A percentile compares a stretch with the other conserved stretches of the same genome.
phyloP scores from a whole-genome alignment of 2,329 filamentous ascomycete genomes.

The Fusarium sp. region DNA sequence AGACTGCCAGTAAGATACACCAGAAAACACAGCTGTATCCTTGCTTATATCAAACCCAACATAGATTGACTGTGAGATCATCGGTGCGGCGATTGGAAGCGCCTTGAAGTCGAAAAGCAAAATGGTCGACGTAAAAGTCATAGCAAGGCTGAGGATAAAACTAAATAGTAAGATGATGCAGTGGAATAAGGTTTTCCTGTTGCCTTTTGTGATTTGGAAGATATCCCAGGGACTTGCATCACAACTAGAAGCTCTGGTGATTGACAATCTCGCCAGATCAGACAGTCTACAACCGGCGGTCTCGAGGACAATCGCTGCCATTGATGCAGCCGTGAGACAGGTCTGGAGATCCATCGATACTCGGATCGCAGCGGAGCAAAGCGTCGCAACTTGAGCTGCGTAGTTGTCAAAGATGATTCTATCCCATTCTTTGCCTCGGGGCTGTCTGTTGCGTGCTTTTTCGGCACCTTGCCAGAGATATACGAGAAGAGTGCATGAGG shows the following conservation, averaged over 20 bases:
- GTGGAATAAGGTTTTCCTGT: fast-evolving
- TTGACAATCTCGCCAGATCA: background rate
- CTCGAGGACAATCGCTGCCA: conserved; percentile 13
- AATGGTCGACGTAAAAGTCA: conserved; percentile 11
- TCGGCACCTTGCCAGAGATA: conserved; percentile 12
- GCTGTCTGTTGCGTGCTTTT: background rate
- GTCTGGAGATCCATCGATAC: background rate
- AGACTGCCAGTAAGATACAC: background rate
- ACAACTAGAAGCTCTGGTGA: background rate
- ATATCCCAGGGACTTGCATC: background rate
- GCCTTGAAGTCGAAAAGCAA: conserved; percentile 11
- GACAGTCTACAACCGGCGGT: background rate
- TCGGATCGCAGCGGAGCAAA: conserved; percentile 12
- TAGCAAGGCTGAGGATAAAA: background rate
- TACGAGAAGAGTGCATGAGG: background rate
- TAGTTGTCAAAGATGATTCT: background rate
- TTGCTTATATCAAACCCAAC: background rate
- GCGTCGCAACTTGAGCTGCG: background rate
- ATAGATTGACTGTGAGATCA: background rate
- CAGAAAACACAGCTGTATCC: background rate
- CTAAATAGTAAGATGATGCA: background rate
- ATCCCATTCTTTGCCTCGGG: background rate
- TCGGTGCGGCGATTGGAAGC: background rate
- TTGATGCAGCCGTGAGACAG: background rate
- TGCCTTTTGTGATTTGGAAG: background rate